Conservation (phyloP, 2,329 filamentous ascomycete species). For the Xylariaceae sp. region DNA sequence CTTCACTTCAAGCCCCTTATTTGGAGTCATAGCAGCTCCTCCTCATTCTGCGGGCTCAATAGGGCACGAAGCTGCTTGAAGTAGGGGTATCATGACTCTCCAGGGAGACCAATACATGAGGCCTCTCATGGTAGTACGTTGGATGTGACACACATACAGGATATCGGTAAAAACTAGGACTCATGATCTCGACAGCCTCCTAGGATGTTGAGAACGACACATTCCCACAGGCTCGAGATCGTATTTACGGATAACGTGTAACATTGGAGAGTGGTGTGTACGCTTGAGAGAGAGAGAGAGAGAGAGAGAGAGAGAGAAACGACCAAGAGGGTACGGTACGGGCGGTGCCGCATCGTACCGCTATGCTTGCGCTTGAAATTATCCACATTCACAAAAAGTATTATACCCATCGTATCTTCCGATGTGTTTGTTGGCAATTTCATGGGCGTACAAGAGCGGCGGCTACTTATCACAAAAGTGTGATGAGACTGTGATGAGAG, state of each 20-base stretch:
- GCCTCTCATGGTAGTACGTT: neutral
- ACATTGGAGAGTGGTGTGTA: constrained; percentile 1
- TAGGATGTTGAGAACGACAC: constrained; percentile 10
- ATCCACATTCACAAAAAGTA: neutral
- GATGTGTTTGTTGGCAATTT: constrained; percentile 8
- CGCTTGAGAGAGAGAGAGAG: constrained; percentile 6
- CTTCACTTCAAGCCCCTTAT: constrained; percentile 2
- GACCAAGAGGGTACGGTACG: too few relatives aligned
- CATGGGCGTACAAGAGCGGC: constrained; percentile 3
- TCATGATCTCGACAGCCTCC: neutral
- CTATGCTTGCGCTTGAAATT: neutral
- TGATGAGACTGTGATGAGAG: neutral
- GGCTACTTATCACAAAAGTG: constrained; percentile 2
- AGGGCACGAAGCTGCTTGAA: constrained; percentile 5
- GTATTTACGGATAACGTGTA: constrained; percentile 10
- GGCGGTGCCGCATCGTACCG: constrained; percentile 4
- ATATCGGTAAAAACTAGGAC: too few relatives aligned
- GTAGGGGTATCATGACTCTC: neutral
- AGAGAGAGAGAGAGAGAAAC: too few relatives aligned
- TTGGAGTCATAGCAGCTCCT: neutral
- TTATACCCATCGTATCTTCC: neutral
- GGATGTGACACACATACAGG: constrained; percentile 3
- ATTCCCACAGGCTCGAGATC: constrained; percentile 3
- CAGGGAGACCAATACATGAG: neutral
- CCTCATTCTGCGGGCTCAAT: constrained; percentile 1